These are phyloP conservation scores for Toxicodendron radicans DNA, from an alignment of 345 rosid genomes.

Conservation along the genomic window DNA sequence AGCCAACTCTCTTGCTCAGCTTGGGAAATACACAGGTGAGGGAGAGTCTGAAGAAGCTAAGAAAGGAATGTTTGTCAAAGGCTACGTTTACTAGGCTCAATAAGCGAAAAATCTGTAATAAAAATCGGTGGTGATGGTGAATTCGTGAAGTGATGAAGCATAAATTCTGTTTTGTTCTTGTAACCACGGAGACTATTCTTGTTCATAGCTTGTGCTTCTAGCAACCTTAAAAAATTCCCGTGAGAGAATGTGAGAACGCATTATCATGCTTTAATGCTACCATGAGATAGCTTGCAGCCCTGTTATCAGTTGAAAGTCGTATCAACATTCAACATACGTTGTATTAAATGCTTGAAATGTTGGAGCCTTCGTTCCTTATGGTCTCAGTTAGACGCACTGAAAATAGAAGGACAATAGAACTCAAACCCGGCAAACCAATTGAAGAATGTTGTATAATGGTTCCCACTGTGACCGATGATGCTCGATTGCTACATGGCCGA, in stretches of 20 bases:
- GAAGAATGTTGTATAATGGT: no score
- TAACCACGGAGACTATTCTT: neutral
- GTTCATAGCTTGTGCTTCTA: neutral
- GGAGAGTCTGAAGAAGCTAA: constrained; percentile 85
- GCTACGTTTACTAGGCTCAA: constrained; percentile 52
- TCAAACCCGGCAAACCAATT: no score
- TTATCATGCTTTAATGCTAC: neutral
- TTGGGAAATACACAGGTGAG: constrained; percentile 76
- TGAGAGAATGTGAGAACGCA: neutral
- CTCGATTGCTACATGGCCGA: no score
- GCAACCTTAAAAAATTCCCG: constrained; percentile 6
- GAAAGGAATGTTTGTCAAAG: constrained; percentile 84
- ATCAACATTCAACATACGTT: neutral
- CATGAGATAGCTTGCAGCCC: neutral
- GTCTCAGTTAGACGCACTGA: neutral
- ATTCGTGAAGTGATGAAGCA: neutral
- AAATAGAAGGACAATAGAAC: no score
- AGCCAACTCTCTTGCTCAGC: constrained; percentile 87
- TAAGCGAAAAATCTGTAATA: neutral
- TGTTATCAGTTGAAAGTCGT: neutral
- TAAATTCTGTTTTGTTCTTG: no score
- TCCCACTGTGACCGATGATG: no score
- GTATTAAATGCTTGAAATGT: neutral
- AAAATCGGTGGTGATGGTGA: neutral
- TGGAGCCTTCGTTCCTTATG: no score